phyloP scores from a whole-genome alignment of 768 basidiomycete species.

The Tulasnella sp. region DNA sequence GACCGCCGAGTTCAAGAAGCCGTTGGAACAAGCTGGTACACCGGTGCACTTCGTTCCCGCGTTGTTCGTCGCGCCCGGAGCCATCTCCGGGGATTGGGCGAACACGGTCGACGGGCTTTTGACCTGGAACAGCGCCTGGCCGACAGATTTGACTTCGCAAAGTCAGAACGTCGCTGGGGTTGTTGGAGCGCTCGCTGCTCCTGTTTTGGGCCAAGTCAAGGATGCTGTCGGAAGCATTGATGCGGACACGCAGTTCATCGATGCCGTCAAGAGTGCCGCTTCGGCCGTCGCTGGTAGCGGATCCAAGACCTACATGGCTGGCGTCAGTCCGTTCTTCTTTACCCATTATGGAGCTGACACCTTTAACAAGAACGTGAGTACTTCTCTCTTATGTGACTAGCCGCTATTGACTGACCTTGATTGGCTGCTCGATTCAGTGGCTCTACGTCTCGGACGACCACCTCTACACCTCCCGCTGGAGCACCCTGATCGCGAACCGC shows the following conservation, averaged over 20 bases:
- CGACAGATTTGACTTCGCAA: slow-evolving; percentile 1
- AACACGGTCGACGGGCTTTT: slow-evolving; percentile 16
- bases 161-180: background rate
- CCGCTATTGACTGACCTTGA: background rate
- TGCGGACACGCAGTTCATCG: slow-evolving; percentile 16
- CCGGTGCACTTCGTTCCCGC: slow-evolving; percentile 8
- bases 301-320: slow-evolving; percentile 25
- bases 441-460: slow-evolving; percentile 26
- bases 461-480: slow-evolving; percentile 26
- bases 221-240: slow-evolving; percentile 24
- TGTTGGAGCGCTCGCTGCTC: background rate
- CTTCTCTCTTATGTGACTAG: background rate
- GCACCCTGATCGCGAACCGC: slow-evolving; percentile 24
- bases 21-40: background rate
- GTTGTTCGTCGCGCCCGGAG: background rate
- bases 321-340: slow-evolving; percentile 26
- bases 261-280: slow-evolving; percentile 19
- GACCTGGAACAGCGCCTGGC: slow-evolving; percentile 22
- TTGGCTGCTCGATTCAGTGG: slow-evolving; percentile 19
- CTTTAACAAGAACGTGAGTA: slow-evolving; percentile 26
- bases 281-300: slow-evolving; percentile 14
- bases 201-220: slow-evolving; percentile 1
- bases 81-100: background rate
- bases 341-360: slow-evolving; percentile 24
- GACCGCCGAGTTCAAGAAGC: slow-evolving; percentile 12